These are phyloP conservation scores for Pneumocystis oryctolagi DNA, from an alignment of 1,139 yeast species.

Conservation along the genomic window DNA sequence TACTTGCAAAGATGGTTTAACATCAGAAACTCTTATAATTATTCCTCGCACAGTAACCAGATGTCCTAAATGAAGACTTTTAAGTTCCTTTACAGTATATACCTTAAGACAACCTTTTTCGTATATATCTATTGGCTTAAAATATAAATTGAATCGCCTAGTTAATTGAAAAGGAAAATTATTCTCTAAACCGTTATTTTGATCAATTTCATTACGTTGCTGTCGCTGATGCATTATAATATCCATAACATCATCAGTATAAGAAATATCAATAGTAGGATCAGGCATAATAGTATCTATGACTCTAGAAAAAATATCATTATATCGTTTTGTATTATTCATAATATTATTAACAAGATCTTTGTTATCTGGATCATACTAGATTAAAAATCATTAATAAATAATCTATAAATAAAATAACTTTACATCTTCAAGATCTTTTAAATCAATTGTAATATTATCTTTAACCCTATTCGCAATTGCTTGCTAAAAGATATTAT, in stretches of 20 bases:
- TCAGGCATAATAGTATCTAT: constrained; percentile 74
- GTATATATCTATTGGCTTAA: constrained; percentile 53
- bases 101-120: constrained; percentile 37
- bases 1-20: constrained; percentile 79
- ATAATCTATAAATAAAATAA: constrained; percentile 20
- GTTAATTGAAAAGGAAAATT: constrained; percentile 75
- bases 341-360: constrained; percentile 43
- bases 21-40: constrained; percentile 89
- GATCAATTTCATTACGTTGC: constrained; percentile 60
- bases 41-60: constrained; percentile 86
- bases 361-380: constrained; percentile 16
- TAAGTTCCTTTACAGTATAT: constrained; percentile 76
- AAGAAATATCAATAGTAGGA: constrained; percentile 61
- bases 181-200: constrained; percentile 37
- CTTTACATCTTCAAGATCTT: constrained; percentile 63
- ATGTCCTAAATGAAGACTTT: constrained; percentile 71
- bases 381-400: background rate
- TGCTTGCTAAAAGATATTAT: constrained; percentile 57
- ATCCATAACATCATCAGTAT: constrained; percentile 82
- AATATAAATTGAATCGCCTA: constrained; percentile 66
- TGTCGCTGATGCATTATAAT: constrained; percentile 82
- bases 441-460: constrained; percentile 59
- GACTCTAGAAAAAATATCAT: constrained; percentile 59
- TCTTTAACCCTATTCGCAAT: constrained; percentile 70
- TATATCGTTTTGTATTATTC: constrained; percentile 62